A percentile compares a stretch with the other conserved stretches of the same genome.
phyloP scores from a whole-genome alignment of 768 basidiomycete genomes.

The Amanita phalloides region DNA sequence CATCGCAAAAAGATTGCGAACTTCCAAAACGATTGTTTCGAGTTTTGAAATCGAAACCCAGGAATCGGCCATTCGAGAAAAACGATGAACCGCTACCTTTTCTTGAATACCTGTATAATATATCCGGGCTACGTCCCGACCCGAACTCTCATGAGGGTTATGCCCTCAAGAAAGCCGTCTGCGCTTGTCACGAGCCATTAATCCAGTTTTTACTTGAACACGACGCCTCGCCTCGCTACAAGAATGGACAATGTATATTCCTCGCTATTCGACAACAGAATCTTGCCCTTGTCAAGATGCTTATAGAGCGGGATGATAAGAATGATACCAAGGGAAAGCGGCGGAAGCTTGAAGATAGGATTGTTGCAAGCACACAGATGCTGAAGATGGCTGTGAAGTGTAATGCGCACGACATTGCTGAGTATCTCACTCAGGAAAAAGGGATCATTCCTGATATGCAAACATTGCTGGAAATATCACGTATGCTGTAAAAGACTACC shows the following conservation, averaged over 20 bases:
- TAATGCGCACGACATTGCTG: slow-evolving; percentile 57
- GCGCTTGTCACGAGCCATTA: slow-evolving; percentile 51
- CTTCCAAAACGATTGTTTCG: slow-evolving; percentile 64
- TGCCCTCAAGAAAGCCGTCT: slow-evolving; percentile 70
- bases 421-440: slow-evolving; percentile 63
- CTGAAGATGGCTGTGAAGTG: slow-evolving; percentile 53
- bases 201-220: slow-evolving; percentile 59
- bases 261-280: slow-evolving; percentile 70
- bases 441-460: slow-evolving; percentile 65
- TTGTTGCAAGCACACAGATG: slow-evolving; percentile 45
- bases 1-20: slow-evolving; percentile 21
- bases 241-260: slow-evolving; percentile 53
- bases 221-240: slow-evolving; percentile 60
- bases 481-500: slow-evolving; percentile 7
- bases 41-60: slow-evolving; percentile 23
- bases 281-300: slow-evolving; percentile 54
- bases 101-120: slow-evolving; percentile 43
- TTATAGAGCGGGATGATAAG: slow-evolving; percentile 34
- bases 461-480: slow-evolving; percentile 21
- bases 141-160: slow-evolving; percentile 72
- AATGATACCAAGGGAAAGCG: slow-evolving; percentile 27
- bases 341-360: slow-evolving; percentile 48
- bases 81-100: slow-evolving; percentile 53
- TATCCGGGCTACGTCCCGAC: slow-evolving; percentile 30
- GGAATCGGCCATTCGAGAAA: slow-evolving; percentile 27